A percentile compares a stretch with the other conserved stretches of the same genome.
These are phyloP conservation scores for Mortierella sp. DNA, from an alignment of 371 early-diverging fungal species.

Conservation along the genomic window DNA sequence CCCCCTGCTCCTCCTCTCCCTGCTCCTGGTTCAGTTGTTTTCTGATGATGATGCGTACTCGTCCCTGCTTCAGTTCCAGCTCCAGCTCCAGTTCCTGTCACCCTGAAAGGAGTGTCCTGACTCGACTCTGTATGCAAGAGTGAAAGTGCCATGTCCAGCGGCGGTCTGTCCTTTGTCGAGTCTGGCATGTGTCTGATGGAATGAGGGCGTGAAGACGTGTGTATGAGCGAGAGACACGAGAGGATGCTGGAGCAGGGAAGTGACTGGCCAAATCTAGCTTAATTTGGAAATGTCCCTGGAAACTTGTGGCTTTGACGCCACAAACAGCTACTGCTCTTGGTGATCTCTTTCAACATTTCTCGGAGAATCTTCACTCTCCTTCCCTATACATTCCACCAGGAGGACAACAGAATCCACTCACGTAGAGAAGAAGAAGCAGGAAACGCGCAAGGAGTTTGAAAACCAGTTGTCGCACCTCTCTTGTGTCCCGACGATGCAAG, in stretches of 20 bases:
- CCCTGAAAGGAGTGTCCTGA: not conserved
- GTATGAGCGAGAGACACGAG: not conserved
- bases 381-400: not conserved
- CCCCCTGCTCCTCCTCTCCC: not conserved
- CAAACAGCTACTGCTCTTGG: not conserved
- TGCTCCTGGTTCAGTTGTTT: not conserved
- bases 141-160: conserved; percentile 23
- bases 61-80: not conserved
- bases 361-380: not conserved
- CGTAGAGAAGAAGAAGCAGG: not conserved
- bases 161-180: conserved; percentile 30
- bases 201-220: not conserved
- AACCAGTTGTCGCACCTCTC: not conserved
- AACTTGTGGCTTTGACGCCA: not conserved
- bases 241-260: not conserved
- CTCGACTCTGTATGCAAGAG: conserved; percentile 3
- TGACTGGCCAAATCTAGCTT: not conserved
- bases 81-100: too few species aligned
- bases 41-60: not conserved
- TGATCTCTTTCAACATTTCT: not conserved
- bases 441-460: not conserved
- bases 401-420: not conserved
- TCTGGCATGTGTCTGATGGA: conserved; percentile 25
- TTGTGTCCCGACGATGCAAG: conserved; percentile 29
- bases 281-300: not conserved